These are phyloP conservation scores for Wickerhamomyces chaumierensis DNA, from an alignment of 805 yeast genomes.

Conservation along the genomic window DNA sequence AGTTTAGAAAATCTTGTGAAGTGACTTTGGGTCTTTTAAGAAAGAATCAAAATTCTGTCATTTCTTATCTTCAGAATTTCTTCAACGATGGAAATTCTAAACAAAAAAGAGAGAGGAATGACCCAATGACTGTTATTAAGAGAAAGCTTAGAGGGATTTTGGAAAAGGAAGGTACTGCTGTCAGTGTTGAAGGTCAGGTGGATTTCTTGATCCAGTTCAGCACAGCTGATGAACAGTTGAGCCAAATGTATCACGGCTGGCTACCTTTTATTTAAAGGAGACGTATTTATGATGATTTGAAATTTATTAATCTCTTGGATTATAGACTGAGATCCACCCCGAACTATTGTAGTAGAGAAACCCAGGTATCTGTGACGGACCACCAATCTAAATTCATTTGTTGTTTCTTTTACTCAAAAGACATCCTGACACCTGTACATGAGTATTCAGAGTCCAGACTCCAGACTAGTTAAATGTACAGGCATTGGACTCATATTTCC, in stretches of 20 bases:
- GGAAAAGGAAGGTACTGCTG: constrained; percentile 71
- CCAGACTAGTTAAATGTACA: no score
- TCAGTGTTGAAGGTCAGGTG: constrained; percentile 88
- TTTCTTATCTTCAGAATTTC: constrained; percentile 88
- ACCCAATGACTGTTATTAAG: constrained; percentile 60
- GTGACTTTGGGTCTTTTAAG: constrained; percentile 67
- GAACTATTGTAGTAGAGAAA: no score
- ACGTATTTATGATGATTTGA: no score
- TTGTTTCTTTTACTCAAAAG: no score
- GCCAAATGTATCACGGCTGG: constrained; percentile 96
- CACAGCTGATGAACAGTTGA: constrained; percentile 52
- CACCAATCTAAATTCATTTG: no score
- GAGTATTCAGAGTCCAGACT: no score
- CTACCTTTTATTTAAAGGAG: constrained; percentile 40
- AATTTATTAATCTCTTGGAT: no score
- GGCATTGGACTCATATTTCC: no score
- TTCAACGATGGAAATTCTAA: constrained; percentile 45
- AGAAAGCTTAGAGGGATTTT: constrained; percentile 77
- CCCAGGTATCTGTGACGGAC: no score
- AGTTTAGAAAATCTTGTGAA: constrained; percentile 77
- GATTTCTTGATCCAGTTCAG: constrained; percentile 83
- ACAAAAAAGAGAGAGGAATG: constrained; percentile 21
- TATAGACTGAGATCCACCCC: no score
- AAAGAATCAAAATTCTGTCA: constrained; percentile 67
- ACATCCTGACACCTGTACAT: no score